Base-by-base conservation (phyloP, 2,329 filamentous ascomycete genomes). In the Didymella segeticola region DNA sequence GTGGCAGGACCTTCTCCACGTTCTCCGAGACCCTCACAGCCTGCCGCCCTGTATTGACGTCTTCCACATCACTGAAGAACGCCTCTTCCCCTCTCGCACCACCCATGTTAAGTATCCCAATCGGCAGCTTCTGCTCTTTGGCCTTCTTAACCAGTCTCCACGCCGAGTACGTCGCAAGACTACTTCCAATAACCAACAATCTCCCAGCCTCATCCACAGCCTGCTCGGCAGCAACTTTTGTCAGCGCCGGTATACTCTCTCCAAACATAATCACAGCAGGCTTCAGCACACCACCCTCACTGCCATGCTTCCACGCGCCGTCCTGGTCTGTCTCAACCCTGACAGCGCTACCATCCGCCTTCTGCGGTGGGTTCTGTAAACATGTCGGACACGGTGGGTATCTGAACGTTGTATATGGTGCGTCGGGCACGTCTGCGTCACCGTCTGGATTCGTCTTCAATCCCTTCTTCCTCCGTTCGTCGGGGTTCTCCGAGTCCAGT, bases 231-330 rank as follows among this genome's bases (percentile, higher is more conserved):
- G 86, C 86, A 1, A 78, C 74, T 73, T 96, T 97, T 29, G 93
- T 87, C 1, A 77, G 67, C 1, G 77, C 74, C 0, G 84, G 80
- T 43, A 98, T 96, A 55, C 86, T 93, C 75, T 98, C 95, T 14
- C 95, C 95, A 72, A 98, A 98, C 91, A 98, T 97, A 65, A 93
- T 87, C 2, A 99, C 93, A 1, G 90, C 90, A 3, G 95, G 95
- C 70, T 98, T 98, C 49, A 99, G 74, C 30, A 98, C 86, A 2
- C 93, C 95, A 0, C 86, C 90, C 17, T 60, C 59, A 17, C 62
- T 66, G n/a, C 29, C 50, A 2, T 55, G 52, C 31, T 63, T 62
- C 90, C 89, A 96, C 0, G 92, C 93, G 0, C 93, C 93, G 47
- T 97, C 91, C 1, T 70, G 64, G 66, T 97, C 93, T 11, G 89